phyloP scores from a whole-genome alignment of 768 basidiomycete genomes.

The Xanthoconium stramineum region DNA sequence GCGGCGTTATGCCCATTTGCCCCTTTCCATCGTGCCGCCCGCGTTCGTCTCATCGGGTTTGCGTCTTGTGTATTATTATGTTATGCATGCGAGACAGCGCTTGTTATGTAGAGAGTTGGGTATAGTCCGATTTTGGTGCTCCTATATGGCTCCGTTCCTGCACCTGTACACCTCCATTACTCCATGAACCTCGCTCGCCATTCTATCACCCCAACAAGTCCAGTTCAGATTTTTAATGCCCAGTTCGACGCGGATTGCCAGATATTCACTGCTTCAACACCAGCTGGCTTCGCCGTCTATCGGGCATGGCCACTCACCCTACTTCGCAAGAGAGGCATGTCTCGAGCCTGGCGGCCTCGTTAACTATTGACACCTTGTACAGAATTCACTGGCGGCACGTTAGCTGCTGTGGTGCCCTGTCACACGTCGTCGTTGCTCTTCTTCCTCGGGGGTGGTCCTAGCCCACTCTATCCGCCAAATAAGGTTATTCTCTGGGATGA shows the following conservation, averaged over 20 bases:
- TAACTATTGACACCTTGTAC: conserved; percentile 17
- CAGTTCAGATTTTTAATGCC: conserved; percentile 72
- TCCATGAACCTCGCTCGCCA: conserved; percentile 86
- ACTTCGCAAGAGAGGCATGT: conserved; percentile 75
- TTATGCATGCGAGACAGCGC: conserved; percentile 3
- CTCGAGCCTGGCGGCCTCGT: neutral
- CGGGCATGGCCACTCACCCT: conserved; percentile 71
- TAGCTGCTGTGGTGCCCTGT: conserved; percentile 71
- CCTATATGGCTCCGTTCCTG: conserved; percentile 23
- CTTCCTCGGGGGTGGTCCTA: conserved; percentile 82
- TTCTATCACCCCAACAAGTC: conserved; percentile 72
- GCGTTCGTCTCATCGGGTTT: conserved; percentile 13
- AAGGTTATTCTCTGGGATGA: conserved; percentile 93
- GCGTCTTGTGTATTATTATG: conserved; percentile 23
- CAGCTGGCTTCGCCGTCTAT: conserved; percentile 82
- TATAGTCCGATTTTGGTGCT: conserved; percentile 10
- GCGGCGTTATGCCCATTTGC: conserved; percentile 5
- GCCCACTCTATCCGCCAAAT: conserved; percentile 87
- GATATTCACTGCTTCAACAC: conserved; percentile 79
- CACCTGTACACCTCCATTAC: conserved; percentile 12
- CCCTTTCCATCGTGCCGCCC: conserved; percentile 16
- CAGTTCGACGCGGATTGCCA: conserved; percentile 76
- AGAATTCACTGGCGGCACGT: conserved; percentile 80
- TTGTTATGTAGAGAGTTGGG: neutral
- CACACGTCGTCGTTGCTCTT: conserved; percentile 83